A percentile compares a stretch with the other conserved stretches of the same genome.
These are phyloP conservation scores for Aspergillus incahuasiensis DNA, from an alignment of 495 filamentous ascomycete species.

Conservation along the genomic window DNA sequence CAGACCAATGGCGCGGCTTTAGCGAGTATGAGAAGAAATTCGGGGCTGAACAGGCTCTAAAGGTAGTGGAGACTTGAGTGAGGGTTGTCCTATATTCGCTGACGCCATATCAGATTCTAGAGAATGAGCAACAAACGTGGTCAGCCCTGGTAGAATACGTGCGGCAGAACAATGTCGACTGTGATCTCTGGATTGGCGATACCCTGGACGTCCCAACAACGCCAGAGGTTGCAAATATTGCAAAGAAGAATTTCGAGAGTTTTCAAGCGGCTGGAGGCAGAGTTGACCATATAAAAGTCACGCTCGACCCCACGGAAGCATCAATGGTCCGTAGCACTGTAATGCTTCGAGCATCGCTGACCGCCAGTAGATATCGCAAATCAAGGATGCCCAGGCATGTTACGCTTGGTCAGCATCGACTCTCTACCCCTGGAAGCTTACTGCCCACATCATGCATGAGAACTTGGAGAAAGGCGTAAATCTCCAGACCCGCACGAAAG, in stretches of 20 bases:
- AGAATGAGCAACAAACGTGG: constrained; percentile 7
- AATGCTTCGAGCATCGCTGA: neutral
- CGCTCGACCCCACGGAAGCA: neutral
- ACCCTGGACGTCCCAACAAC: constrained; percentile 6
- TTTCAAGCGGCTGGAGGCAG: neutral
- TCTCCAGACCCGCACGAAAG: neutral
- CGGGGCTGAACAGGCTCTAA: constrained; percentile 5
- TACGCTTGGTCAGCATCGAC: constrained; percentile 1
- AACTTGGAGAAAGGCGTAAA: neutral
- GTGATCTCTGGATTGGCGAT: constrained; percentile 4
- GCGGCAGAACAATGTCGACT: constrained; percentile 4
- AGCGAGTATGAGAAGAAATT: neutral
- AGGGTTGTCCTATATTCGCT: neutral
- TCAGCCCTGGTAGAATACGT: constrained; percentile 1
- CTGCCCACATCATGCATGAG: constrained; percentile 1
- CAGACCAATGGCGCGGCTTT: constrained; percentile 9
- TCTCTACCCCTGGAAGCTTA: constrained; percentile 2
- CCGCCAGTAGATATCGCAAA: neutral
- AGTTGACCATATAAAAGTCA: constrained; percentile 2
- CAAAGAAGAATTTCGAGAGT: neutral
- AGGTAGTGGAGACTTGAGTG: neutral
- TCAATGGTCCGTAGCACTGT: neutral
- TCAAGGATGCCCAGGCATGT: neutral
- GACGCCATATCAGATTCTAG: neutral
- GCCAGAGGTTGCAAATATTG: neutral